A percentile compares a stretch with the other conserved stretches of the same genome.
phyloP scores from a whole-genome alignment of 768 basidiomycete genomes.

The Pilatotrama ljubarskyi region DNA sequence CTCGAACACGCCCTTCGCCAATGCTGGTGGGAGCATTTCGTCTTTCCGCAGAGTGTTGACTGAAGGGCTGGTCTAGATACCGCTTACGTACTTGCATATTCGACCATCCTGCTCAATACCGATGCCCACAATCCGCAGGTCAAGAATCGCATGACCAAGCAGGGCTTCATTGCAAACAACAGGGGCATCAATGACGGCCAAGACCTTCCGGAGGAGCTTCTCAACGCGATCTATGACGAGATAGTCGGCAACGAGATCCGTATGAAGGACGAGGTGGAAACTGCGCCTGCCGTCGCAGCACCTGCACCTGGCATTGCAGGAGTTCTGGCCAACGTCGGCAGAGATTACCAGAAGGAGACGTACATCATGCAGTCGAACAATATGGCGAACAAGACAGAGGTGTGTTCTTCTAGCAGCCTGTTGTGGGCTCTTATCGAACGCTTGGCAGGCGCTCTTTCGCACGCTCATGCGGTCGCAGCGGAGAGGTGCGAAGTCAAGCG shows the following conservation, averaged over 20 bases:
- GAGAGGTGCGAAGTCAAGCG: conserved; percentile 71
- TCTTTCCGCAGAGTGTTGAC: not conserved
- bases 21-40: conserved; percentile 68
- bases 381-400: conserved; percentile 97
- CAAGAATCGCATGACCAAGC: conserved; percentile 91
- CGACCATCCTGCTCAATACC: conserved; percentile 94
- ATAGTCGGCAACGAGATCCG: conserved; percentile 91
- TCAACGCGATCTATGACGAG: conserved; percentile 83
- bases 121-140: conserved; percentile 95
- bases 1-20: conserved; percentile 80
- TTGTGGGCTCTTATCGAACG: not conserved
- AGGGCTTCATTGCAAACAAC: conserved; percentile 92
- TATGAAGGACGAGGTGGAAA: conserved; percentile 97
- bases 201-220: conserved; percentile 84
- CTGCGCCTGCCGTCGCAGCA: conserved; percentile 42
- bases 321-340: conserved; percentile 84
- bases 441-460: conserved; percentile 76
- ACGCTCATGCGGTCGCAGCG: conserved; percentile 91
- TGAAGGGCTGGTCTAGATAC: conserved; percentile 54
- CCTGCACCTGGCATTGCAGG: conserved; percentile 73
- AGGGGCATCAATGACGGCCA: conserved; percentile 92
- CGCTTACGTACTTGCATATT: conserved; percentile 94
- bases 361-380: conserved; percentile 94
- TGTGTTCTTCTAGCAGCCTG: conserved; percentile 30
- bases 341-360: conserved; percentile 94